Conservation (phyloP, 2,329 filamentous ascomycete genomes). For the Hypoxylon sp. region DNA sequence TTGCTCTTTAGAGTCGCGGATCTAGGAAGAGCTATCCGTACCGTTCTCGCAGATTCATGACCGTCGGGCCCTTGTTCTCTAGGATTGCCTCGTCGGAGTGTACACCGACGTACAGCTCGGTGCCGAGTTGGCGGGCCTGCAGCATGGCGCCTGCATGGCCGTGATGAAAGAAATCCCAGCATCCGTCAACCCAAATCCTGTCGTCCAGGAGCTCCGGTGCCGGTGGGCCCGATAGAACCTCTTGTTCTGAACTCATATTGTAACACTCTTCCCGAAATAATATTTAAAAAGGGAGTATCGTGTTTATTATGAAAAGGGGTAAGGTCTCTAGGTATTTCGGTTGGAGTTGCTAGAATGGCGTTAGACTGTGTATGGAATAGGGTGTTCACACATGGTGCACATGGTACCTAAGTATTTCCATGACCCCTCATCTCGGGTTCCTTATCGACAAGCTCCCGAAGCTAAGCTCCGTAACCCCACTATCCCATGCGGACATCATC, state of each 20-base stretch:
- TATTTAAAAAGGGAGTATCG: not conserved
- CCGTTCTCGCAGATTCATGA: constrained; percentile 95
- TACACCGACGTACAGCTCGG: constrained; percentile 90
- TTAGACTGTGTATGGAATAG: constrained; percentile 1
- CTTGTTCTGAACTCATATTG: constrained; percentile 48
- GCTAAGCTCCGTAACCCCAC: constrained; percentile 39
- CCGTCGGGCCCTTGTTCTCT: constrained; percentile 96
- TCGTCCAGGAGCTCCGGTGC: constrained; percentile 73
- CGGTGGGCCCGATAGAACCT: constrained; percentile 55
- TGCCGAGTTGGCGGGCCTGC: constrained; percentile 91
- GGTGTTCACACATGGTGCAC: too few species aligned
- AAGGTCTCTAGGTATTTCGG: not conserved
- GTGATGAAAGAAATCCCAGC: constrained; percentile 99
- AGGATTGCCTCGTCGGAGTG: constrained; percentile 97
- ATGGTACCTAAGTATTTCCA: too few species aligned
- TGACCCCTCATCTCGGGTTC: constrained; percentile 38
- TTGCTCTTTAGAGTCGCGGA: constrained; percentile 42
- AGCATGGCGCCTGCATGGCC: constrained; percentile 98
- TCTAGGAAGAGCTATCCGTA: constrained; percentile 54
- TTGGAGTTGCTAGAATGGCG: constrained; percentile 11
- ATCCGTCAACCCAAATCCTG: constrained; percentile 97
- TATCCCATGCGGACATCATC: constrained; percentile 29
- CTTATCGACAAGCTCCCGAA: constrained; percentile 40
- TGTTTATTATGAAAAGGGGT: constrained; percentile 8
- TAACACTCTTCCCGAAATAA: not conserved